Evolutionary conservation across 2,329 filamentous ascomycete species (phyloP).

Genomic region (Penicillium sp.): DNA sequence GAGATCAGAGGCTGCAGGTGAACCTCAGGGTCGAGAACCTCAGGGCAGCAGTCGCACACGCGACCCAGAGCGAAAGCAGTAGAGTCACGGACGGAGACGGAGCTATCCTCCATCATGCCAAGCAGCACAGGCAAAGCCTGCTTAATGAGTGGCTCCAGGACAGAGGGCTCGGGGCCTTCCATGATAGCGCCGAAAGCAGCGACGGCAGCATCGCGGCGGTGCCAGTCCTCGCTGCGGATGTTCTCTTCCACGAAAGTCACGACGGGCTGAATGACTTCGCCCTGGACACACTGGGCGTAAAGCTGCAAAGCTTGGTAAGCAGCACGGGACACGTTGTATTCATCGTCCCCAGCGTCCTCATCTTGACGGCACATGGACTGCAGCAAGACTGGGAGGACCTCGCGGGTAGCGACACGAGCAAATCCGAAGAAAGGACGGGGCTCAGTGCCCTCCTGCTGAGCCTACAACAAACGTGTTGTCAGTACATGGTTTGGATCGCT

Average conservation of each 20-base stretch:
- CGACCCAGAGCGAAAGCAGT: constrained; percentile 93
- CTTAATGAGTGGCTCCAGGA: constrained; percentile 90
- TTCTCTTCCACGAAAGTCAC: constrained; percentile 89
- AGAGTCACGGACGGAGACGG: constrained; percentile 89
- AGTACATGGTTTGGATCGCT: neutral
- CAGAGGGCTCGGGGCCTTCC: constrained; percentile 92
- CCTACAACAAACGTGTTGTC: constrained; percentile 32
- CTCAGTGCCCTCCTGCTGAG: constrained; percentile 69
- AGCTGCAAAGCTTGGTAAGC: constrained; percentile 96
- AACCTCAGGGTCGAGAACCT: constrained; percentile 78
- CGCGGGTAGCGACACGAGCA: constrained; percentile 82
- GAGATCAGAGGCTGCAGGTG: constrained; percentile 83
- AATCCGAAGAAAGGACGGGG: constrained; percentile 95
- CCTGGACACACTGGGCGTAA: constrained; percentile 86
- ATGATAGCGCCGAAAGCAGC: constrained; percentile 98
- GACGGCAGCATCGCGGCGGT: constrained; percentile 88
- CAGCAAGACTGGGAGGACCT: constrained; percentile 90
- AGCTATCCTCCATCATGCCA: constrained; percentile 83
- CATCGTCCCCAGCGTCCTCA: constrained; percentile 92
- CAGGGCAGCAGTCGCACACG: constrained; percentile 89
- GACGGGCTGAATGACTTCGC: constrained; percentile 78
- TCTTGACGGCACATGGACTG: constrained; percentile 92
- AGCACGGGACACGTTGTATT: constrained; percentile 94
- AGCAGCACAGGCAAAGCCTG: constrained; percentile 90
- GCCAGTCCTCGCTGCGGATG: constrained; percentile 88